phyloP scores from a whole-genome alignment of 495 filamentous ascomycete genomes.

The Pseudevernia furfuracea region DNA sequence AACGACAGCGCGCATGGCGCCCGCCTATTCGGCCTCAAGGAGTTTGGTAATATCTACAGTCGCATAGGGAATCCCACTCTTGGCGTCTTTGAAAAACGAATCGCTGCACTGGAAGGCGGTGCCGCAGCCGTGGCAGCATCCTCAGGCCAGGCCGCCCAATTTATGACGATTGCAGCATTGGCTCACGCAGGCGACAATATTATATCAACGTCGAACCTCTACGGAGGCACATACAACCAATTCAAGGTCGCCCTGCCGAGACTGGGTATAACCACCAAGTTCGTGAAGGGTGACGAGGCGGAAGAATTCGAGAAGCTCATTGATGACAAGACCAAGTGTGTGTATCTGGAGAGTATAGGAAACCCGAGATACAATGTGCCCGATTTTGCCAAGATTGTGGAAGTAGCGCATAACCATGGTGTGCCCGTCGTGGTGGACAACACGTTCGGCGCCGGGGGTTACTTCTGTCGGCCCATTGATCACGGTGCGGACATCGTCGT shows the following conservation, averaged over 20 bases:
- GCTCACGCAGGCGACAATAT: constrained; percentile 90
- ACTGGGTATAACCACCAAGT: constrained; percentile 83
- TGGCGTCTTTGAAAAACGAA: constrained; percentile 95
- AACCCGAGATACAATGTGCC: constrained; percentile 95
- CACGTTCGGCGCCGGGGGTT: constrained; percentile 95
- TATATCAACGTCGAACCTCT: constrained; percentile 83
- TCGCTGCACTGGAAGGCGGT: constrained; percentile 92
- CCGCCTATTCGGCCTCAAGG: constrained; percentile 92
- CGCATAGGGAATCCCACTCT: constrained; percentile 98
- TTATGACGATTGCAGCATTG: constrained; percentile 82
- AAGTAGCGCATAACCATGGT: constrained; percentile 70
- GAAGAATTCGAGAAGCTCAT: constrained; percentile 78
- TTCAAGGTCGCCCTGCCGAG: constrained; percentile 88
- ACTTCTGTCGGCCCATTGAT: constrained; percentile 80
- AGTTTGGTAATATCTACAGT: constrained; percentile 97
- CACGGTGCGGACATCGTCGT: constrained; percentile 93
- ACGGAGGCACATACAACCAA: constrained; percentile 98
- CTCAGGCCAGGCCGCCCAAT: constrained; percentile 91
- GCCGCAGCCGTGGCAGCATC: constrained; percentile 82
- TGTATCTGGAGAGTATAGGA: constrained; percentile 92
- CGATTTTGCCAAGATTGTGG: constrained; percentile 76
- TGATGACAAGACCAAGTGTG: constrained; percentile 93
- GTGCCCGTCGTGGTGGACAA: constrained; percentile 87
- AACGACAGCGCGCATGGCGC: constrained; percentile 96
- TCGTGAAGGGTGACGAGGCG: constrained; percentile 75